Base-by-base conservation (phyloP, 1,139 yeast genomes). In the Diutina scorzettiae region DNA sequence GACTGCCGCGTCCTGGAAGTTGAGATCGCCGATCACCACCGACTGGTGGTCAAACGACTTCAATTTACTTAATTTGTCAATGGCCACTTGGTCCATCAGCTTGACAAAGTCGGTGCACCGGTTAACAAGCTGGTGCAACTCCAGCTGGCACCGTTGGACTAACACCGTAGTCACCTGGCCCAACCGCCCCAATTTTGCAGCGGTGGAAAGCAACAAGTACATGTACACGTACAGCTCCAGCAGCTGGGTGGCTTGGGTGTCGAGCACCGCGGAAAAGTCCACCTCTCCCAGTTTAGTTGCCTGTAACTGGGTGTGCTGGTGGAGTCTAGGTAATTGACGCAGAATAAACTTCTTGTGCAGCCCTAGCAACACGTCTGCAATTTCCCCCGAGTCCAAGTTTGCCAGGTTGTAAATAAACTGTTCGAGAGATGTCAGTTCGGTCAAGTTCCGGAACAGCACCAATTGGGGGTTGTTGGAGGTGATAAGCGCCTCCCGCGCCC, bases 91-190 rank as follows among this genome's bases (percentile, higher is more conserved):
- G 47, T 66, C 62, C 43, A 71, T 73, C 48, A 67, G 64, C 48
- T 77, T 76, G 7, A 78, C 73, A 48, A 81, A 91, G 43, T 78
- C 81, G 7, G 78, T 74, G 1, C 81, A 70, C 48, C 78, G 70
- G 45, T 73, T 73, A 14, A 84, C 68, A 47, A 85, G 60, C 2
- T 59, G 63, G 47, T 66, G 71, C 28, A 67, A 51, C 49, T 69
- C 73, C 56, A 59, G 67, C 48, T 64, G 71, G 48, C 57, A 57
- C 2, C 62, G 54, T n/a, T 56, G 76, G 5, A 66, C 57, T 14
- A 87, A 58, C 8, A 75, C 64, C 32, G 73, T 77, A 21, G 81
- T 61, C 2, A 84, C 78, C 40, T 73, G 75, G 19, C 78, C 76
- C 20, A 86, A 64, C 44, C 80, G 72, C 47, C 80, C 79, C 44